These are phyloP conservation scores for Angomonas deanei DNA, from an alignment of 208 protist species.

Conservation along the genomic window DNA sequence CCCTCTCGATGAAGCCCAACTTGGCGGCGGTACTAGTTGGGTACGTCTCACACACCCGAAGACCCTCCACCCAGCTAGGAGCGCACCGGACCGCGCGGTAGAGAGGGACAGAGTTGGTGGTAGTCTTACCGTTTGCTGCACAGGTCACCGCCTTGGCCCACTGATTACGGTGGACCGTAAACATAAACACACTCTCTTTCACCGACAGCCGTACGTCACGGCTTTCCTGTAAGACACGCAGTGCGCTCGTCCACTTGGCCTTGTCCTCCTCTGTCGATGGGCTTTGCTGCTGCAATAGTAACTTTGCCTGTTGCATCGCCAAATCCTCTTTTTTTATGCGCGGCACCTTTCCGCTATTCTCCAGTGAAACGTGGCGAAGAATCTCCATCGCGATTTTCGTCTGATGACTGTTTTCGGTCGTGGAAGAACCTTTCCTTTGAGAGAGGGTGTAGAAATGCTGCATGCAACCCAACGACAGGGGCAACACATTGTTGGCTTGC, in stretches of 20 bases:
- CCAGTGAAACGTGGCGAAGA: slow-evolving; percentile 36
- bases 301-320: slow-evolving; percentile 28
- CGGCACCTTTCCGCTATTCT: slow-evolving; percentile 15
- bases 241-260: slow-evolving; percentile 40
- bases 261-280: neutral
- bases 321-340: slow-evolving; percentile 57
- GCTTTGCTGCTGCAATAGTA: slow-evolving; percentile 15
- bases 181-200: slow-evolving; percentile 24
- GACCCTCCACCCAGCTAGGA: slow-evolving; percentile 26
- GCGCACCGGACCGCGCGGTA: slow-evolving; percentile 17
- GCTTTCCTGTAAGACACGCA: slow-evolving; percentile 29
- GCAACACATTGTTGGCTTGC: slow-evolving; percentile 46
- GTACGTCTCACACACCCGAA: slow-evolving; percentile 1
- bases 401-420: neutral
- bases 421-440: neutral
- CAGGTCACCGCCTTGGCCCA: slow-evolving; percentile 3
- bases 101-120: slow-evolving; percentile 3
- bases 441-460: slow-evolving; percentile 43
- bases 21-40: neutral
- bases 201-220: slow-evolving; percentile 42
- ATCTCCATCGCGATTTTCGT: slow-evolving; percentile 45
- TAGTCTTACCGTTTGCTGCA: neutral
- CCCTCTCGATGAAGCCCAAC: neutral
- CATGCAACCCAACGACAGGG: slow-evolving; percentile 38
- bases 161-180: slow-evolving; percentile 7